Evolutionary conservation across 1,139 yeast species (phyloP).

Genomic region (Taphrina betulina): DNA sequence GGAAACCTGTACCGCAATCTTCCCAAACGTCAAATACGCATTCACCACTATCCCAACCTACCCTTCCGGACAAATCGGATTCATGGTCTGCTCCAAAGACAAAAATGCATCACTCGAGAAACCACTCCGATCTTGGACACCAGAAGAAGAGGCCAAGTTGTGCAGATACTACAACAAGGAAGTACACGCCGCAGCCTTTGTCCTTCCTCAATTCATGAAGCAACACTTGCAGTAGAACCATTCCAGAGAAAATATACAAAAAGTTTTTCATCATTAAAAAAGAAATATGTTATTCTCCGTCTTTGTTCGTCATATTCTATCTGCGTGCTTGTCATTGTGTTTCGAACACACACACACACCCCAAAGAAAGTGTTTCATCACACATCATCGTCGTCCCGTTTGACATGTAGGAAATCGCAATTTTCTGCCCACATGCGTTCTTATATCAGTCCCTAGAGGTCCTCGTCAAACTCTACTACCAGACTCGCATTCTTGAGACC

Average conservation of each 20-base stretch:
- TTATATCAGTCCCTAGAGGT: too few relatives aligned
- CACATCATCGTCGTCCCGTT: too few relatives aligned
- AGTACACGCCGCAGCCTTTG: slow-evolving; percentile 76
- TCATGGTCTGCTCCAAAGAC: slow-evolving; percentile 76
- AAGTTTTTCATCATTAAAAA: too few relatives aligned
- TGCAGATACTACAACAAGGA: slow-evolving; percentile 71
- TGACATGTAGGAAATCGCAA: too few relatives aligned
- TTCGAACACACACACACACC: too few relatives aligned
- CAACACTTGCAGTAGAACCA: slow-evolving; percentile 43
- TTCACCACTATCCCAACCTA: slow-evolving; percentile 85
- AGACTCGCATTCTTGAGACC: slow-evolving; percentile 80
- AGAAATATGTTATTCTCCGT: too few relatives aligned
- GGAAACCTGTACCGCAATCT: slow-evolving; percentile 64
- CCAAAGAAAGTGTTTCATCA: too few relatives aligned
- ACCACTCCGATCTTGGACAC: slow-evolving; percentile 57
- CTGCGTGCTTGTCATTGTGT: too few relatives aligned
- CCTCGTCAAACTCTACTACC: slow-evolving; percentile 55
- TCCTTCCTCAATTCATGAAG: slow-evolving; percentile 84
- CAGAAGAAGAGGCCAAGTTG: slow-evolving; percentile 53
- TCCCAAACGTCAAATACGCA: slow-evolving; percentile 58
- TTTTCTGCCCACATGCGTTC: too few relatives aligned
- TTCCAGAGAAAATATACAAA: slow-evolving; percentile 31
- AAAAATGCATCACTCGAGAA: slow-evolving; percentile 51
- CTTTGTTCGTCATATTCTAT: too few relatives aligned
- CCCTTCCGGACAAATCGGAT: slow-evolving; percentile 93